Base-by-base conservation (phyloP, 768 basidiomycete species). In the Auricularia sp. region DNA sequence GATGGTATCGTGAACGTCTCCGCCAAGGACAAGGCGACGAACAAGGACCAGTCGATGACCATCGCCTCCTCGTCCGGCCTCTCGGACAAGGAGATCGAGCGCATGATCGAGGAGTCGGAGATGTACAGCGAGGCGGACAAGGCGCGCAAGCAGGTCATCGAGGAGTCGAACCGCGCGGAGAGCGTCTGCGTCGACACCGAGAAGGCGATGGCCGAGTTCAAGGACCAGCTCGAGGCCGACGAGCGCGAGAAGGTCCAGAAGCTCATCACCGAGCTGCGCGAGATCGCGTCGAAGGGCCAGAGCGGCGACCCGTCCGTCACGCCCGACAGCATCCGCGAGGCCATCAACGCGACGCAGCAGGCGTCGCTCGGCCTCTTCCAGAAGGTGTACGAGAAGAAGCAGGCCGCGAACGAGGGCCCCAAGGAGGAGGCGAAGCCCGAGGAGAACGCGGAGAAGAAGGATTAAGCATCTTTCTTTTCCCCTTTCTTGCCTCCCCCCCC, bases 131-230 rank as follows among this genome's bases (percentile, higher is more conserved):
- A 98, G 80, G 76, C 86, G 8, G 97, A 99, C 79, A 95, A 96
- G 81, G 81, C 82, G 60, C 88, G 95, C 72, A 85, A 88, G 72
- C 73, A 81, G 54, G 80, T 98, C 64, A 98, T 99, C 68, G 97
- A 99, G 80, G 91, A 95, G 74, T 84, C 93, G 51, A 98, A 98
- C 84, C 90, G 91, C 80, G 96, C 92, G 59, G 95, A 98, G 75
- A 94, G 92, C 6, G 88, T 98, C 69, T 90, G 87, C 71, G 80
- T 87, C 65, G 96, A 98, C 73, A 98, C 95, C 1, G 94, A 98
- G 83, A 98, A 98, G 80, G 92, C 94, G 18, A 91, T 98, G 88
- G 84, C 81, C 71, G 97, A 99, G 78, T 98, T 98, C 85, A 94
- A 95, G 81, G 92, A 96, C 58, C 93, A 98, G 73, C 86, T 99